These are phyloP conservation scores for Thinopyrum elongatum DNA, from an alignment of 176 grass and related monocot genomes.

Conservation along the genomic window DNA sequence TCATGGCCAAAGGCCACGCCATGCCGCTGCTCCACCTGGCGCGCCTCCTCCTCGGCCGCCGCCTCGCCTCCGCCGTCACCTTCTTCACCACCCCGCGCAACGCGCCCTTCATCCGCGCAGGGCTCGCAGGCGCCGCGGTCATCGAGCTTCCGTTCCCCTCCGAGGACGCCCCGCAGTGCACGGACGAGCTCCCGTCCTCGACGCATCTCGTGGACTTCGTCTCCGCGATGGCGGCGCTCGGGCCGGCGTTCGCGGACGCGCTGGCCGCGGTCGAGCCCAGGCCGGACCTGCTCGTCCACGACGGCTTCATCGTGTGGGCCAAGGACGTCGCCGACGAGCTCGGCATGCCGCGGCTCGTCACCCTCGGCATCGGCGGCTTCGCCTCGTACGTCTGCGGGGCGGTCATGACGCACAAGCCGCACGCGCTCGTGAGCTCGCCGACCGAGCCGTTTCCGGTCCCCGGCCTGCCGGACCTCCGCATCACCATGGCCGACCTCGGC, in stretches of 20 bases:
- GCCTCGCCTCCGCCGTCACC: conserved; percentile 41
- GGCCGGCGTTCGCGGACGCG: conserved; percentile 19
- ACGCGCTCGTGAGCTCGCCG: conserved; percentile 29
- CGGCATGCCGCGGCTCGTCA: conserved; percentile 33
- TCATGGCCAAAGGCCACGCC: conserved; percentile 44
- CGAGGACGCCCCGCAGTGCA: conserved; percentile 3
- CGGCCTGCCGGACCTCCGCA: conserved; percentile 19
- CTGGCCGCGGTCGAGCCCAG: not conserved
- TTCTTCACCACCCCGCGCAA: conserved; percentile 52
- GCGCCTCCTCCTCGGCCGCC: conserved; percentile 5
- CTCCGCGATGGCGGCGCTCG: not conserved
- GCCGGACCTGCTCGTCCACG: conserved; percentile 48
- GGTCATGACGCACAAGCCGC: not conserved
- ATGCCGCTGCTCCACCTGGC: conserved; percentile 42
- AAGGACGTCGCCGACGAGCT: conserved; percentile 31
- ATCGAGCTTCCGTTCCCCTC: conserved; percentile 49
- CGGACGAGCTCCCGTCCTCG: conserved; percentile 24
- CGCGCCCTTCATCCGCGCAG: conserved; percentile 39
- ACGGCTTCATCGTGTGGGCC: conserved; percentile 53
- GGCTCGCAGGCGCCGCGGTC: conserved; percentile 9
- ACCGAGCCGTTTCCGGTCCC: conserved; percentile 36
- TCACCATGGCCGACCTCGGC: conserved; percentile 34
- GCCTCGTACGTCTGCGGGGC: not conserved
- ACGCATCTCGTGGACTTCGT: conserved; percentile 23
- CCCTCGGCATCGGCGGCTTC: conserved; percentile 40